phyloP scores from a whole-genome alignment of 2,329 filamentous ascomycete species.

The Phoma sp. region DNA sequence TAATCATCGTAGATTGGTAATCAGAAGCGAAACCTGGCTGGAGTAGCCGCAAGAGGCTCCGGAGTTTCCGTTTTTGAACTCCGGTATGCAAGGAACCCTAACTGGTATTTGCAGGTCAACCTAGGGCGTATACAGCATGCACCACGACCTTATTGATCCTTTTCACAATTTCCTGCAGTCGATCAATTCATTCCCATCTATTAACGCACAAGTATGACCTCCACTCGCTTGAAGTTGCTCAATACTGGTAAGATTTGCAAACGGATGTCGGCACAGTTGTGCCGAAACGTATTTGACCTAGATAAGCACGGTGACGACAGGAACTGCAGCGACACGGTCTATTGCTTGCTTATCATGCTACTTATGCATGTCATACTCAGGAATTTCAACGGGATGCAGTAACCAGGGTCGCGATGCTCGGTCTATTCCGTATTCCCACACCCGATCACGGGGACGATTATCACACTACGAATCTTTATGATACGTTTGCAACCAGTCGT shows the following conservation, averaged over 20 bases:
- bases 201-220: not conserved
- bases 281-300: too few relatives aligned
- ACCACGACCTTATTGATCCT: not conserved
- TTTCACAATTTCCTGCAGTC: not conserved
- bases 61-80: constrained; percentile 5
- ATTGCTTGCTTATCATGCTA: not conserved
- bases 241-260: too few relatives aligned
- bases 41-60: not conserved
- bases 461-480: not conserved
- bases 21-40: not conserved
- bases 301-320: not conserved
- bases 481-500: too few relatives aligned
- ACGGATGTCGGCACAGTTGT: not conserved
- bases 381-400: not conserved
- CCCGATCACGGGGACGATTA: not conserved
- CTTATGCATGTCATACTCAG: not conserved
- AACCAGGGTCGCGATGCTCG: not conserved
- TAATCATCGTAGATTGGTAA: constrained; percentile 5
- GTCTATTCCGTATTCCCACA: not conserved
- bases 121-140: not conserved
- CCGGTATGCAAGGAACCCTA: not conserved
- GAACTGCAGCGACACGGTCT: not conserved
- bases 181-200: not conserved
- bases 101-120: not conserved
- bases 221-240: too few relatives aligned